Evolutionary conservation across 768 basidiomycete species (phyloP), one percentile per base, ranked within the genome.

Genomic region (Suillus fuscotomentosus): DNA sequence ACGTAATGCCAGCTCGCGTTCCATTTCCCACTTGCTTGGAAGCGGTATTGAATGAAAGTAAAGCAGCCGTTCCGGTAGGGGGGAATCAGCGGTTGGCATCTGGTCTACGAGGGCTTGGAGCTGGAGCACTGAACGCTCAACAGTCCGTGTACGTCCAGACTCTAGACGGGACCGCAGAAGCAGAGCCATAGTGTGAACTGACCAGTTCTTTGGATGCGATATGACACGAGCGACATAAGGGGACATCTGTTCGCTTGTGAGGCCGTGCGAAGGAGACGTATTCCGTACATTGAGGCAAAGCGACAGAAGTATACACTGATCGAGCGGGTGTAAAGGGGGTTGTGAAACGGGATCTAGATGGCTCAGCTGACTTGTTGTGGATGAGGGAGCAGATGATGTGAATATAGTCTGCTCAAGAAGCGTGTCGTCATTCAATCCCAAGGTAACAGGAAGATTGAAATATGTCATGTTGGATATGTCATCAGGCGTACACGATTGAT

Each of bases 41-140:
- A 99, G 76, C 8, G 87, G 88, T 34, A 97, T 84, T 53, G 86
- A 82, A 76, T 96, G 90, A 70, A 96, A 86, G 72, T 90, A 95
- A 24, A 80, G 81, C 41, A 99, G 78, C 14, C 97, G 83, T 74
- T 96, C 95, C 0, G 84, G 68, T 10, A 89, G 75, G 3, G 83
- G 73, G 0, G 94, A 91, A 73, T 95, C 93, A 14, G 90, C 82
- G 0, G 91, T 93, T 43, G 92, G 94, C 92, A 96, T 97, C 75
- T 99, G 97, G 72, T 99, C 97, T 65, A 99, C 87, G 63, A 99
- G 83, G 0, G 97, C 95, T 72, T 97, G 94, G 5, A 99, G 87
- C 75, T 99, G 97, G 2, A 99, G 81, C 2, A 91, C 88, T 3
- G 95, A 88, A 31, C 97, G 87, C 74, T 99, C 97, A 69, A 96